Conservation (phyloP, 2,329 filamentous ascomycete genomes). For the Rugonectria rugulosa region DNA sequence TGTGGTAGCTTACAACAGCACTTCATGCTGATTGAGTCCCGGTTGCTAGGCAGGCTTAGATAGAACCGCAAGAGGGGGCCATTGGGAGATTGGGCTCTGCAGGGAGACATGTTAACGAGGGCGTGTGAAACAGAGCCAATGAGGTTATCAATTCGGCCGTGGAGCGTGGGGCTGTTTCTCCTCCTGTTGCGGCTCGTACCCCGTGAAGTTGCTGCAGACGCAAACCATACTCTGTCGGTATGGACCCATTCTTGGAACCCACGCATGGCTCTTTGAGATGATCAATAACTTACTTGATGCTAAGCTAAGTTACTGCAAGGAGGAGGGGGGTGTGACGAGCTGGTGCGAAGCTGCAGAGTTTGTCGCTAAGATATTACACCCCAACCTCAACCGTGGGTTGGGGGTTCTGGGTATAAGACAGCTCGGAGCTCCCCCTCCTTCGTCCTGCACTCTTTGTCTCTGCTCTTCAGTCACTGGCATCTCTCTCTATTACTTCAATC, state of each 20-base stretch:
- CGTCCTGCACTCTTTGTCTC: background rate
- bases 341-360: background rate
- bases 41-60: too few species aligned
- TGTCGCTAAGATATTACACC: background rate
- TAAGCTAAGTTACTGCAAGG: background rate
- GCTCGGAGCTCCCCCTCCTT: conserved; percentile 14
- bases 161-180: background rate
- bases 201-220: conserved; percentile 12
- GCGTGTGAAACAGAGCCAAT: conserved; percentile 7
- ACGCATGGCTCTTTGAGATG: too few species aligned
- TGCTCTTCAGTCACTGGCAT: conserved; percentile 1
- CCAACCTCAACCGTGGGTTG: background rate
- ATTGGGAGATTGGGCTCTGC: too few species aligned
- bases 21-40: too few species aligned
- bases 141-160: background rate
- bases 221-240: too few species aligned
- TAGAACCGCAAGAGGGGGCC: too few species aligned
- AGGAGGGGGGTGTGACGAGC: background rate
- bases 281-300: too few species aligned
- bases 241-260: conserved; percentile 14
- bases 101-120: background rate
- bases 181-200: conserved; percentile 13
- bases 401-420: conserved; percentile 20
- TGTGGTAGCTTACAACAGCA: too few species aligned
- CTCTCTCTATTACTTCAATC: conserved; percentile 17